Base-by-base conservation (phyloP, 768 basidiomycete genomes). In the Goffeauzyma gilvescens region DNA sequence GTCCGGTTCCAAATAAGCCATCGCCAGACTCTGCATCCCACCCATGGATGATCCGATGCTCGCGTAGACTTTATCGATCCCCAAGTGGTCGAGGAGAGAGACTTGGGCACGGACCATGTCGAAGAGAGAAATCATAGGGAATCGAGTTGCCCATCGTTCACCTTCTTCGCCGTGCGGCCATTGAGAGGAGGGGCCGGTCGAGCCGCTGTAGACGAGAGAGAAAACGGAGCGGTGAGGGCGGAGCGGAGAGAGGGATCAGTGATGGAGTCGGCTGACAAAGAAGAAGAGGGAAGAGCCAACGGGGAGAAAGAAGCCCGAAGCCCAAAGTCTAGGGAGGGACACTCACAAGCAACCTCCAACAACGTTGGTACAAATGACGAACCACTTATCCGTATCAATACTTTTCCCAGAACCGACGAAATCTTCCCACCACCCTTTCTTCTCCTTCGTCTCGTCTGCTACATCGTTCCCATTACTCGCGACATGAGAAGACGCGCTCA, bases 31-130 rank as follows among this genome's bases (percentile, higher is more conserved):
- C 65, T 86, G 85, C 90, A 96, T 95, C 1, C 76, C 93, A 18
- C 93, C 93, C 93, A 98, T 96, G 13, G 83, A 87, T 37, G 74
- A 78, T 1, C 93, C 93, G 1, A 96, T 85, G 44, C 78, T 84
- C 25, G 93, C 93, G 59, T 89, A 90, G 3, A 98, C 69, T 54
- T 74, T 79, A 9, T 81, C 65, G 44, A 98, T 75, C 7, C 77
- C 78, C 4, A 98, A 71, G 53, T 79, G 72, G 55, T 93, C 85
- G 21, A 98, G 67, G 5, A 98, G 67, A 32, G 68, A 65, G 62
- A 89, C 87, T 64, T 96, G 93, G 2, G 87, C 90, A 28, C 75
- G 75, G 38, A 87, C 84, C 89, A 96, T 98, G 65, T 98, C 93
- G 57, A 95, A 93, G 36, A 98, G 76, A 30, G 81, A 82, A 15